These are phyloP conservation scores for Arbutus unedo DNA, from an alignment of 148 eudicot genomes.

Conservation along the genomic window DNA sequence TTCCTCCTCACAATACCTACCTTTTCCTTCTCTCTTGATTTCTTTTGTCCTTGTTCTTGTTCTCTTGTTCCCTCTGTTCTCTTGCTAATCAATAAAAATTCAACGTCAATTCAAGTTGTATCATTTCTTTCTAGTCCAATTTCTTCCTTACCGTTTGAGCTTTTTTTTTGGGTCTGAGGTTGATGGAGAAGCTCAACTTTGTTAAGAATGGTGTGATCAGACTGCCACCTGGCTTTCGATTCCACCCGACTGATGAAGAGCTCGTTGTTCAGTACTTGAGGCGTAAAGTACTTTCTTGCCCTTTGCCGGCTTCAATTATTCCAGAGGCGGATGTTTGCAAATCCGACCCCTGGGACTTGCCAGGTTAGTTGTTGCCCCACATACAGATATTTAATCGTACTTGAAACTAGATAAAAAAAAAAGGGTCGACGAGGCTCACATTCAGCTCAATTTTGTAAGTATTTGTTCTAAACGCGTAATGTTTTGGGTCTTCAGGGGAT, in stretches of 20 bases:
- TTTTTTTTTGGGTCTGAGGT: background rate
- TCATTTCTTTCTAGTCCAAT: background rate
- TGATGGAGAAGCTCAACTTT: constrained; percentile 34
- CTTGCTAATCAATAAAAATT: background rate
- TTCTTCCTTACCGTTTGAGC: background rate
- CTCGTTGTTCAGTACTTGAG: constrained; percentile 70
- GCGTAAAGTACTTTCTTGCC: constrained; percentile 59
- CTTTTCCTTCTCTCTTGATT: constrained; percentile 4
- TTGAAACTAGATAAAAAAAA: background rate
- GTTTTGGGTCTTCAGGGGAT: constrained; percentile 43
- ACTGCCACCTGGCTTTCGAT: constrained; percentile 82
- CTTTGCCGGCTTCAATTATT: constrained; percentile 86
- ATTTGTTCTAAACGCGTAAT: background rate
- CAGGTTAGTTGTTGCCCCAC: constrained; percentile 40
- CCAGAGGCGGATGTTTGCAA: constrained; percentile 85
- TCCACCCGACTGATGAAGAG: constrained; percentile 93
- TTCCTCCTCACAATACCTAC: constrained; percentile 5
- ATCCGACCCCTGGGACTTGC: constrained; percentile 95
- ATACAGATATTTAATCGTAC: too few species aligned
- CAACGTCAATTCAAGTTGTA: background rate
- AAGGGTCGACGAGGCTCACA: background rate
- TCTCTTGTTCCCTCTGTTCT: background rate
- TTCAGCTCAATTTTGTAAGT: background rate
- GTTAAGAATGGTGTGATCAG: constrained; percentile 62
- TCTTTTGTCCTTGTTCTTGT: constrained; percentile 10